Base-by-base conservation (phyloP, 441 rosid genomes). In the Oxalis stricta region DNA sequence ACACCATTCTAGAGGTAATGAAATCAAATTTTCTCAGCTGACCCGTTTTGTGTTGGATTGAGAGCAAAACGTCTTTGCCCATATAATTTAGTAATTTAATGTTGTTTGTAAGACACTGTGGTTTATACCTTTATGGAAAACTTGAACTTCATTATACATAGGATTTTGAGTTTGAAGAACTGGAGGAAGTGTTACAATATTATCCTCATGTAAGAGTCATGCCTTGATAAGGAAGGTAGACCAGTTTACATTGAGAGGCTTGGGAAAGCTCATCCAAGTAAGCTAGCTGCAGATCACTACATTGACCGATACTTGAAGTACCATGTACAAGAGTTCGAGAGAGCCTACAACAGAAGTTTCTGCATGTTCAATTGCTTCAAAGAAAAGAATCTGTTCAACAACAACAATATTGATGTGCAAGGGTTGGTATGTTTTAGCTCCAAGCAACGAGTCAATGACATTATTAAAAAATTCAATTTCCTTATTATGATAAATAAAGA, bases 251-350 rank as follows among this genome's bases (percentile, higher is more conserved):
- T 91, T 41, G 98, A 91, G 70, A 69, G 72, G 65, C 96, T 91
- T 54, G 98, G 98, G 43, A 77, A 81, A 74, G 85, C 96, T 46
- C 87, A 81, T 65, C 98, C 96, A 2, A 43, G 71, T 57, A 78
- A 62, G 71, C 76, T 91, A 48, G 81, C n/a, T 91, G 96, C 80
- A 63, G 40, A 83, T 91, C 54, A 91, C 93, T 34, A 65, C 67
- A 17, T 75, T 5, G 95, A 91, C 3, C 73, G 93, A 17, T 91
- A 85, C 63, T 51, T 86, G 53, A 85, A 73, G 71, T 81, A 91
- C 69, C 98, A 85, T 61, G 96, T 91, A 32, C 94, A 81, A 60
- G 96, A 83, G 75, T 91, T 91, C 61, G 98, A 91, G 82, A 78
- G 56, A 72, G 79, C 95, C 59, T 86, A 35, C 63, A 38, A 12